Percentiles rank a stretch among this genome's conserved stretches.
phyloP scores from a whole-genome alignment of 2,329 filamentous ascomycete genomes.

The Cladobotryum mycophilum region DNA sequence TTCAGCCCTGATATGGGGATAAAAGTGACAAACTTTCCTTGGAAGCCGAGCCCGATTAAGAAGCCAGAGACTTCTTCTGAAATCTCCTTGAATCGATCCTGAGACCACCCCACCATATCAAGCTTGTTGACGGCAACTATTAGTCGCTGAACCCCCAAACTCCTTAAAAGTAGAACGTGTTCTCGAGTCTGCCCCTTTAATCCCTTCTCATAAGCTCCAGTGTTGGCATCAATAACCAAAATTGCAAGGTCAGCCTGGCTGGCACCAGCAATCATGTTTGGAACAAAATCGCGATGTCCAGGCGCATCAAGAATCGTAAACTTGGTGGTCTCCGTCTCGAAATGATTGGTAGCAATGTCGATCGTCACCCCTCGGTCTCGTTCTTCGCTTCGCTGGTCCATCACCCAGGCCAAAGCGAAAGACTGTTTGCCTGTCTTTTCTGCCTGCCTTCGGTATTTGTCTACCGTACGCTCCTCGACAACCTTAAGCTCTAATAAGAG shows the following conservation, averaged over 20 bases:
- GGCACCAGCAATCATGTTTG: constrained; percentile 97
- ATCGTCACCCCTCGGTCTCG: constrained; percentile 88
- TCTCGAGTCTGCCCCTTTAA: constrained; percentile 91
- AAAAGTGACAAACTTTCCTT: constrained; percentile 73
- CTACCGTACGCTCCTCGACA: constrained; percentile 80
- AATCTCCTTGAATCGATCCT: constrained; percentile 80
- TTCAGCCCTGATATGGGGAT: constrained; percentile 84
- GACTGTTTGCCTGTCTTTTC: constrained; percentile 90
- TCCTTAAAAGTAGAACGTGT: constrained; percentile 82
- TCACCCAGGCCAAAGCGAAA: constrained; percentile 93
- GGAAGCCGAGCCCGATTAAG: constrained; percentile 74
- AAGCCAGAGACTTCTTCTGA: constrained; percentile 77
- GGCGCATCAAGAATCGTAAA: constrained; percentile 96
- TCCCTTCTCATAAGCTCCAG: constrained; percentile 88
- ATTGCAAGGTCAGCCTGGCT: constrained; percentile 95
- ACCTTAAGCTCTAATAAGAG: constrained; percentile 82
- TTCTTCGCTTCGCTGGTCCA: constrained; percentile 89
- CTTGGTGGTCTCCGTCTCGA: constrained; percentile 77
- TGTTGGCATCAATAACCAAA: constrained; percentile 85
- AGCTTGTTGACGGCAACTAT: constrained; percentile 95
- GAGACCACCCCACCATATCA: constrained; percentile 77
- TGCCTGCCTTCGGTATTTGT: constrained; percentile 82
- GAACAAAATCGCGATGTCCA: constrained; percentile 91
- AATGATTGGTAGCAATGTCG: constrained; percentile 91
- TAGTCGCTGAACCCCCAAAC: constrained; percentile 81